A percentile compares a stretch with the other conserved stretches of the same genome.
phyloP scores from a whole-genome alignment of 1,284 basidiomycete species.

The Rhizoctonia solani region DNA sequence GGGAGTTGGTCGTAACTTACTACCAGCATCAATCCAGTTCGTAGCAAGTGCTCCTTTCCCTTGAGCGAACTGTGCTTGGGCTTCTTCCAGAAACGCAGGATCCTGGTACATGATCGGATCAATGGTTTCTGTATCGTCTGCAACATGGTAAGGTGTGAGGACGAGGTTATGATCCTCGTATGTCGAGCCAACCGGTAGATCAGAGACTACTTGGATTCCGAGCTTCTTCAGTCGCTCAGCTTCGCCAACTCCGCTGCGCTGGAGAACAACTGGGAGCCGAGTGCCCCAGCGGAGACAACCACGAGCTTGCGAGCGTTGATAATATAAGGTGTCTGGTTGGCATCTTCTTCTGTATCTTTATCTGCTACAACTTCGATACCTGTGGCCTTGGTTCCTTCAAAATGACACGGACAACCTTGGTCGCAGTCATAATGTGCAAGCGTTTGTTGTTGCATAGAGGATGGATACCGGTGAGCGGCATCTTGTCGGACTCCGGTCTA shows the following conservation, averaged over 20 bases:
- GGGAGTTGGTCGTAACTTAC: slow-evolving; percentile 55
- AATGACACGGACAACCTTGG: slow-evolving; percentile 6
- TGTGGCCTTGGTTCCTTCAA: slow-evolving; percentile 26
- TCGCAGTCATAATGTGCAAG: slow-evolving; percentile 17
- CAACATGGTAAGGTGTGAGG: slow-evolving; percentile 3
- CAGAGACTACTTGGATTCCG: slow-evolving; percentile 50
- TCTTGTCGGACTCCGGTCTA: slow-evolving; percentile 28
- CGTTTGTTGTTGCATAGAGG: slow-evolving; percentile 7
- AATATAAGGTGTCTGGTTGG: slow-evolving; percentile 10
- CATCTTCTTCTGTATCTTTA: not conserved
- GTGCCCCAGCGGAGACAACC: slow-evolving; percentile 25
- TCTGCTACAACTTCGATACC: slow-evolving; percentile 16
- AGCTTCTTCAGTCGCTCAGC: slow-evolving; percentile 49
- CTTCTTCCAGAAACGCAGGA: slow-evolving; percentile 13
- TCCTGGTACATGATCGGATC: slow-evolving; percentile 6
- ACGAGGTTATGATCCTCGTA: slow-evolving; percentile 51
- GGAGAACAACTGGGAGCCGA: slow-evolving; percentile 57
- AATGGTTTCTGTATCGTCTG: slow-evolving; percentile 19
- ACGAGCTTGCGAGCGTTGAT: slow-evolving; percentile 28
- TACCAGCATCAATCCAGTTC: slow-evolving; percentile 48
- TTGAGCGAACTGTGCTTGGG: slow-evolving; percentile 1
- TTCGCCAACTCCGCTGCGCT: slow-evolving; percentile 58
- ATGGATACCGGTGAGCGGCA: slow-evolving; percentile 25
- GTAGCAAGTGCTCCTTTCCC: slow-evolving; percentile 24
- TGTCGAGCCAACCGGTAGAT: slow-evolving; percentile 60